phyloP scores from a whole-genome alignment of 768 basidiomycete genomes.

The Agrocybe praecox region DNA sequence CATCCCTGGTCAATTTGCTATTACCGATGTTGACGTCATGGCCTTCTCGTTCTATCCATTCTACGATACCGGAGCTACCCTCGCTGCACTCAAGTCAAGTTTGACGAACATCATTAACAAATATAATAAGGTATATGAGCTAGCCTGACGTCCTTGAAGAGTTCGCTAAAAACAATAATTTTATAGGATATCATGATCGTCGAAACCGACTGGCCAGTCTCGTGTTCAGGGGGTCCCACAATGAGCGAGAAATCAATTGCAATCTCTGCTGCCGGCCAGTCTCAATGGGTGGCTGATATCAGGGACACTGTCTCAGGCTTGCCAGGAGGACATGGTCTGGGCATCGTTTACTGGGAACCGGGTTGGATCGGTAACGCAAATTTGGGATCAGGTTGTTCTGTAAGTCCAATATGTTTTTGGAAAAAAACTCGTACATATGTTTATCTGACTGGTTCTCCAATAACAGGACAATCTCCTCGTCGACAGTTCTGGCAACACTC shows the following conservation, averaged over 20 bases:
- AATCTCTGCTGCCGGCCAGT: constrained; percentile 52
- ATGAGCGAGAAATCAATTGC: constrained; percentile 51
- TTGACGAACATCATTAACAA: constrained; percentile 51
- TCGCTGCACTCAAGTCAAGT: constrained; percentile 48
- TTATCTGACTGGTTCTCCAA: neutral
- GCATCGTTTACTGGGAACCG: constrained; percentile 68
- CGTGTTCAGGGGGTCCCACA: constrained; percentile 44
- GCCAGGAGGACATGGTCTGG: constrained; percentile 49
- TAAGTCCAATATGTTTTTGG: constrained; percentile 22
- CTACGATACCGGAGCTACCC: constrained; percentile 60
- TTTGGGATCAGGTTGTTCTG: constrained; percentile 43
- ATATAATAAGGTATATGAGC: constrained; percentile 45
- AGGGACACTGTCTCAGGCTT: constrained; percentile 45
- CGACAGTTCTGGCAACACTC: constrained; percentile 39
- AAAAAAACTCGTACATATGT: too few species aligned
- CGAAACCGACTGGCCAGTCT: constrained; percentile 65
- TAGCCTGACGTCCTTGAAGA: too few species aligned
- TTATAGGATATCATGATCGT: constrained; percentile 55
- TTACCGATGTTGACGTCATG: constrained; percentile 55
- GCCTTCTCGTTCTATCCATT: constrained; percentile 72
- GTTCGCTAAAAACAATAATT: neutral
- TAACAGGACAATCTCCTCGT: constrained; percentile 53
- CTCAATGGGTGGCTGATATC: constrained; percentile 54
- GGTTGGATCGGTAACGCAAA: constrained; percentile 62
- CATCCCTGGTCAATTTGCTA: constrained; percentile 50